Evolutionary conservation across 495 filamentous ascomycete genomes (phyloP).

Genomic region (Neurospora hispaniola): DNA sequence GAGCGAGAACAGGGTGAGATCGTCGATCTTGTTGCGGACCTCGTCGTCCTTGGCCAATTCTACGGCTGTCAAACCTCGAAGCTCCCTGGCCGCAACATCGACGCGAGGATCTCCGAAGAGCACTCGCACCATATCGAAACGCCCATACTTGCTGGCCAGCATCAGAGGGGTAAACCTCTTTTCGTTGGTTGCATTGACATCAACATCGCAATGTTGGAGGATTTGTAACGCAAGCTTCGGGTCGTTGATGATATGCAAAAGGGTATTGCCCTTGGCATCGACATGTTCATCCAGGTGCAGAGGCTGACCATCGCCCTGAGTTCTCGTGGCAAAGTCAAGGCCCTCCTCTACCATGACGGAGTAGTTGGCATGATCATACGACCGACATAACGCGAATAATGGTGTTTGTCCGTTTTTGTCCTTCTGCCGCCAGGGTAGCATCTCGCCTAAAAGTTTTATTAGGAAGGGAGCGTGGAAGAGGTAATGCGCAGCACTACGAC

Average conservation of each 20-base stretch:
- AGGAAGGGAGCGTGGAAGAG: constrained; percentile 85
- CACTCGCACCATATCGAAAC: constrained; percentile 82
- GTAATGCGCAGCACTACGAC: constrained; percentile 86
- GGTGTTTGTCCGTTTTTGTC: constrained; percentile 97
- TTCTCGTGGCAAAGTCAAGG: constrained; percentile 57
- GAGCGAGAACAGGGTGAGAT: constrained; percentile 74
- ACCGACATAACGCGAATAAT: constrained; percentile 85
- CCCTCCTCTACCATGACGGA: constrained; percentile 72
- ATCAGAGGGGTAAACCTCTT: constrained; percentile 92
- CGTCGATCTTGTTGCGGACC: constrained; percentile 90
- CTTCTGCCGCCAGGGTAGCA: constrained; percentile 79
- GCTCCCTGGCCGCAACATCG: constrained; percentile 73
- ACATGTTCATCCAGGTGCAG: constrained; percentile 90
- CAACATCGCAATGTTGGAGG: constrained; percentile 73
- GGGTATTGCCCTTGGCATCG: constrained; percentile 84
- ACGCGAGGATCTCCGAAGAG: constrained; percentile 82
- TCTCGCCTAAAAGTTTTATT: constrained; percentile 58
- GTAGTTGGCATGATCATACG: constrained; percentile 89
- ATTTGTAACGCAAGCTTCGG: constrained; percentile 64
- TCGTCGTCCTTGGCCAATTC: constrained; percentile 98
- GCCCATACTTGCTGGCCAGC: constrained; percentile 98
- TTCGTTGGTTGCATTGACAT: constrained; percentile 93
- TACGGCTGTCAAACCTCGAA: constrained; percentile 85
- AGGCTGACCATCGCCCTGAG: constrained; percentile 66
- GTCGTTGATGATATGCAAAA: constrained; percentile 88